A percentile compares a stretch with the other conserved stretches of the same genome.
phyloP scores from a whole-genome alignment of 2,329 filamentous ascomycete genomes.

The Aureobasidium pullulans region DNA sequence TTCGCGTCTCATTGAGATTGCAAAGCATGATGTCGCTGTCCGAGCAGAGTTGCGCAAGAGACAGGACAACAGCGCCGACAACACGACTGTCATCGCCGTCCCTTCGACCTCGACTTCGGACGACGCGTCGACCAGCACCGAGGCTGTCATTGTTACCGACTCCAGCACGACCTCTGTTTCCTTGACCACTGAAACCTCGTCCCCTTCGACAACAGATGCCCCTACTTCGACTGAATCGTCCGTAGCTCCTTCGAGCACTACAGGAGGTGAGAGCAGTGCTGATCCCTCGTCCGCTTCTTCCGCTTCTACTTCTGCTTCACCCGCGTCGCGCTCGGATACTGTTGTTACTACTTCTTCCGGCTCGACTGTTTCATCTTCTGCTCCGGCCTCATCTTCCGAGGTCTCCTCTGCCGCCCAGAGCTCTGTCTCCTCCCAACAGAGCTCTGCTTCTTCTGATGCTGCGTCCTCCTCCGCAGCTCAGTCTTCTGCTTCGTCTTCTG shows the following conservation, averaged over 20 bases:
- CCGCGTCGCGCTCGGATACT: constrained; percentile 11
- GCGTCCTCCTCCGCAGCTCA: constrained; percentile 11
- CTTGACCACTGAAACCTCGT: constrained; percentile 19
- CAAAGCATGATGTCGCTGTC: constrained; percentile 37
- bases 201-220: neutral
- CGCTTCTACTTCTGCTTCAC: constrained; percentile 16
- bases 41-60: constrained; percentile 36
- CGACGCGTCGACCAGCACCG: constrained; percentile 17
- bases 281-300: constrained; percentile 16
- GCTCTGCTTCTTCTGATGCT: constrained; percentile 1
- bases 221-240: constrained; percentile 16
- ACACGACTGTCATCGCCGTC: constrained; percentile 19
- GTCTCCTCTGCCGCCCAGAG: constrained; percentile 18
- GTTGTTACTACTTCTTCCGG: constrained; percentile 10
- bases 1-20: constrained; percentile 56
- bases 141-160: constrained; percentile 21
- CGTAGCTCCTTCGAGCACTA: constrained; percentile 14
- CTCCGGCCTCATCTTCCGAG: neutral
- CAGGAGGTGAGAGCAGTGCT: constrained; percentile 18
- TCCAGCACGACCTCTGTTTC: constrained; percentile 21
- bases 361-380: neutral
- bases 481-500: constrained; percentile 1
- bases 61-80: constrained; percentile 23
- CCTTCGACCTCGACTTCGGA: constrained; percentile 6
- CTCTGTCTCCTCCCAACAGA: constrained; percentile 9